phyloP scores from a whole-genome alignment of 805 yeast genomes.

The Teunomyces panamensis region DNA sequence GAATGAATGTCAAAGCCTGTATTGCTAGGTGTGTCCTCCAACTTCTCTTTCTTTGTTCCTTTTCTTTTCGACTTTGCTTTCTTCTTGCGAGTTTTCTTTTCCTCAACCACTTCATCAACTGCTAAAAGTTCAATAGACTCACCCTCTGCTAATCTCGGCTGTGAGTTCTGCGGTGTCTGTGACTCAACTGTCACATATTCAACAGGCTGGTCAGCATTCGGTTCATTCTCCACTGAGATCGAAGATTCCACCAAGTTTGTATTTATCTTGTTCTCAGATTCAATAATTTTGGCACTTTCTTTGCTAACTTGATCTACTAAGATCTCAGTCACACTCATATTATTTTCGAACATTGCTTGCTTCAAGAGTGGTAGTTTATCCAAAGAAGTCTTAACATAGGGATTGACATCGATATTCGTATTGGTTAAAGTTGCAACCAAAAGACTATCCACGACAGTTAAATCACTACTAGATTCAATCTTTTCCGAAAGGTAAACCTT shows the following conservation, averaged over 20 bases:
- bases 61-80: not conserved
- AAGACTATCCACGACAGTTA: slow-evolving; percentile 18
- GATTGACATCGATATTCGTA: slow-evolving; percentile 14
- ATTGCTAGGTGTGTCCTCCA: not conserved
- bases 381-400: slow-evolving; percentile 17
- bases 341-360: slow-evolving; percentile 11
- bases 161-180: not conserved
- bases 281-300: not conserved
- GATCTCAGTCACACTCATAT: slow-evolving; percentile 1
- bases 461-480: slow-evolving; percentile 10
- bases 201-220: not conserved
- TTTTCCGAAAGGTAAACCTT: slow-evolving; percentile 12
- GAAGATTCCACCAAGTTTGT: not conserved
- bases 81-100: slow-evolving; percentile 1
- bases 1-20: slow-evolving; percentile 23
- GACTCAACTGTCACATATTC: not conserved
- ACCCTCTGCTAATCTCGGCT: not conserved
- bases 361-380: slow-evolving; percentile 19
- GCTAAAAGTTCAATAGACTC: not conserved
- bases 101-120: slow-evolving; percentile 1
- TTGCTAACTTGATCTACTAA: not conserved
- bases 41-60: slow-evolving; percentile 1
- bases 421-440: slow-evolving; percentile 11
- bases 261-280: not conserved
- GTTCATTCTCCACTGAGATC: not conserved